These are phyloP conservation scores for Furcasterigmium sp. DNA, from an alignment of 2,329 filamentous ascomycete genomes.

Conservation along the genomic window DNA sequence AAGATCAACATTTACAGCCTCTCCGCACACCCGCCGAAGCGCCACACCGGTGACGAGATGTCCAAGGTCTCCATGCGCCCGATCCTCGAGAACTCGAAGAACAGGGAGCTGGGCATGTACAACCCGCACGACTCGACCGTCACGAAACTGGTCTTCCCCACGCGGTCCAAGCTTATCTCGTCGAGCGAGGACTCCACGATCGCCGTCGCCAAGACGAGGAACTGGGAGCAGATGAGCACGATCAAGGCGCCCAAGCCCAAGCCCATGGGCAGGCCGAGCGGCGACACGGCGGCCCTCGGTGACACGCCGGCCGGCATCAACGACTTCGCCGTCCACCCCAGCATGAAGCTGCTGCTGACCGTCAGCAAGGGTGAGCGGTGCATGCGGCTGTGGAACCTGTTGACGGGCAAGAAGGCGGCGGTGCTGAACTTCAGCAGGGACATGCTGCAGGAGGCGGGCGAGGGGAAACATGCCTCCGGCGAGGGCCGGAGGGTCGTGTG, in stretches of 20 bases:
- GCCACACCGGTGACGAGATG: slow-evolving; percentile 52
- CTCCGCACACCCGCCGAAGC: slow-evolving; percentile 61
- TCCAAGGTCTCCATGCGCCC: slow-evolving; percentile 66
- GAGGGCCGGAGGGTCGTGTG: slow-evolving; percentile 81
- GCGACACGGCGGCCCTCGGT: slow-evolving; percentile 81
- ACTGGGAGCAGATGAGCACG: slow-evolving; percentile 82
- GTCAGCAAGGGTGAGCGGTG: slow-evolving; percentile 85
- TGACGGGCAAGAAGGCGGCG: slow-evolving; percentile 92
- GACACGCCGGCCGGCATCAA: slow-evolving; percentile 85
- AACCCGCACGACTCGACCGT: slow-evolving; percentile 82
- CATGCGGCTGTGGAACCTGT: slow-evolving; percentile 94
- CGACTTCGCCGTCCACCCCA: slow-evolving; percentile 91
- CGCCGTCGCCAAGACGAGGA: slow-evolving; percentile 77
- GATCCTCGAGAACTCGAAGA: slow-evolving; percentile 78
- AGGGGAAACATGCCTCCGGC: slow-evolving; percentile 70
- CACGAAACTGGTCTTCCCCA: slow-evolving; percentile 75
- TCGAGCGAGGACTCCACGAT: slow-evolving; percentile 88
- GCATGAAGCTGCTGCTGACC: slow-evolving; percentile 93
- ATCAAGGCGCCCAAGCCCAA: slow-evolving; percentile 89
- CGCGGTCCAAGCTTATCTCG: slow-evolving; percentile 81
- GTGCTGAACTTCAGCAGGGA: slow-evolving; percentile 79
- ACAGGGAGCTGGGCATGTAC: slow-evolving; percentile 81
- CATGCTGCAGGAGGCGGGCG: slow-evolving; percentile 68
- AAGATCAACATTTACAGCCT: slow-evolving; percentile 92
- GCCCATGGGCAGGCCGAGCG: slow-evolving; percentile 72